Evolutionary conservation across 73 alveolate species (phyloP), one percentile per base, ranked within the genome.

Genomic region (Paramecium tetraurelia): DNA sequence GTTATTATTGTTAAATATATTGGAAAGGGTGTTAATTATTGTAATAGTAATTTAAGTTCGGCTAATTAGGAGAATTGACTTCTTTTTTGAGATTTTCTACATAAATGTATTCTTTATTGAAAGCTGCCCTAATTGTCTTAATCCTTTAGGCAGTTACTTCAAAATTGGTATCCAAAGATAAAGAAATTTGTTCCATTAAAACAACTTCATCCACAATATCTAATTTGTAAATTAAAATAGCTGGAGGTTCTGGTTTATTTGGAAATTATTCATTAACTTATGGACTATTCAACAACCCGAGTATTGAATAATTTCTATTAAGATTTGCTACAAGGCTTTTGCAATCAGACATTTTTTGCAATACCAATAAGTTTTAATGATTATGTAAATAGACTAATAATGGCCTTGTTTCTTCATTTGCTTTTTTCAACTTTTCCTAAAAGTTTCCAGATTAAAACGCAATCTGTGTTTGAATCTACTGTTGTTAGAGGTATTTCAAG

Each of bases 181-280:
- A 75, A 31, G 21, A 1, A 75, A 33, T 16, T 14, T n/a, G 7
- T 1, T 40, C 87, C 59, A 75, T 36, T 75, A 40, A n/a, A 14
- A n/a, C 87, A 75, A 75, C 29, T 75, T 75, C 48, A 33, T 75
- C 87, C 5, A 75, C 20, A 3, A 75, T 21, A 75, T 75, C 87
- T 16, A 75, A 31, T 36, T 44, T 75, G 18, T 36, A 75, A 0
- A 75, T 75, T 11, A 75, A 14, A 14, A 75, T 31, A 12, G 40
- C 10, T n/a, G 63, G 59, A 5, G 63, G 57, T 5, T 75, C 68
- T 33, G 48, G 59, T 40, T 21, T 36, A 7, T 21, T n/a, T 35
- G 87, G 87, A 3, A 75, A 36, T 75, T 31, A 14, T 33, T 29
- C 87, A 36, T 9, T 10, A 14, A 44, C 24, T 36, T 29, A 12